Evolutionary conservation across 2,329 filamentous ascomycete genomes (phyloP).

Genomic region (Microdochium paspali): DNA sequence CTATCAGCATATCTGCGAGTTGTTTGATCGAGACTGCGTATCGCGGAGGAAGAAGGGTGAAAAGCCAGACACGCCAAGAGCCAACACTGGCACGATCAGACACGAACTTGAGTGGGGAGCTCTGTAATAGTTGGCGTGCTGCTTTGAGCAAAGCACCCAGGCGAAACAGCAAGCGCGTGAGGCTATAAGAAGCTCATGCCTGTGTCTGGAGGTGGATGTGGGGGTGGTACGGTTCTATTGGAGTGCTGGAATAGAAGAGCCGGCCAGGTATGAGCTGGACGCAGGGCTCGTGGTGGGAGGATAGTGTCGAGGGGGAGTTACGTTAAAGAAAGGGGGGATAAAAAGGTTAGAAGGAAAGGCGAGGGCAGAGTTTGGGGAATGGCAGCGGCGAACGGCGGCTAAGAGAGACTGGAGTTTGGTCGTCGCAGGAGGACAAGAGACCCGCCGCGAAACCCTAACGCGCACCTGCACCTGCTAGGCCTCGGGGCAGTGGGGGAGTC

Average conservation of each 20-base stretch:
- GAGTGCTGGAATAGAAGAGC: neutral
- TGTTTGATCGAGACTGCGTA: neutral
- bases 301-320: neutral
- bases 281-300: neutral
- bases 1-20: conserved; percentile 58
- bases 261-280: neutral
- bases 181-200: neutral
- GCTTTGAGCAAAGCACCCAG: neutral
- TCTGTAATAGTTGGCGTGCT: neutral
- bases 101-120: neutral
- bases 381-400: neutral
- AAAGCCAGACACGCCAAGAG: neutral
- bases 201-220: neutral
- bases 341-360: neutral
- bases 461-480: too few relatives aligned
- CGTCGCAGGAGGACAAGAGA: neutral
- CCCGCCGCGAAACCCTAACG: neutral
- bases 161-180: neutral
- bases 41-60: neutral
- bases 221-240: neutral
- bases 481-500: too few relatives aligned
- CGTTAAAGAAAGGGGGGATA: neutral
- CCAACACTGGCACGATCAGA: neutral
- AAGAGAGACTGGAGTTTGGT: neutral
- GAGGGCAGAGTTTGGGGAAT: neutral